Percentiles rank a stretch among this genome's conserved stretches.
Conservation (phyloP, 2,329 filamentous ascomycete species). For the Aspergillus glaucus region DNA sequence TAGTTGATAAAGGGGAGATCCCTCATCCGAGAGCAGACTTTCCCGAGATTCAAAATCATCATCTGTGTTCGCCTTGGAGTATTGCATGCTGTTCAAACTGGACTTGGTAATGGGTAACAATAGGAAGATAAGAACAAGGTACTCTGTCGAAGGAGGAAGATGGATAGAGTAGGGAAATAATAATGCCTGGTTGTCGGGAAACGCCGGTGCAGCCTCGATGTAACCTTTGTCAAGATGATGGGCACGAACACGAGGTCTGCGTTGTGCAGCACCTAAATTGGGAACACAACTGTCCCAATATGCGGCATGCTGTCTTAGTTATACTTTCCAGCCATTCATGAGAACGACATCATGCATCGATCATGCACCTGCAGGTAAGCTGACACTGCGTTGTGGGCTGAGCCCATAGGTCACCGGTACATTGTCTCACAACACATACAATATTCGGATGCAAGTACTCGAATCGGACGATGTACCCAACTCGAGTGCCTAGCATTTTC, state of each 20-base stretch:
- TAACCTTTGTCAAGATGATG: too few relatives aligned
- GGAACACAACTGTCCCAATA: too few relatives aligned
- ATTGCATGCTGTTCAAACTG: conserved; percentile 1
- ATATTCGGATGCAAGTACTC: background rate
- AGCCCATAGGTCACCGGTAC: background rate
- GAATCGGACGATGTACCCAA: too few relatives aligned
- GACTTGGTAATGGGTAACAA: background rate
- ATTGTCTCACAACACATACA: background rate
- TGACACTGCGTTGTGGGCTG: background rate
- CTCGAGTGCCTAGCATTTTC: too few relatives aligned
- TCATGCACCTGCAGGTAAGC: background rate
- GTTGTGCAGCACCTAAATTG: too few relatives aligned
- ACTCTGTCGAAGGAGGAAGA: background rate
- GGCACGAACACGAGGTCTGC: too few relatives aligned
- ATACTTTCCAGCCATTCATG: background rate
- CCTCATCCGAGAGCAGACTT: conserved; percentile 11
- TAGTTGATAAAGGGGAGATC: conserved; percentile 2
- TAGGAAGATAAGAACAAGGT: background rate
- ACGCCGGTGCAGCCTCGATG: background rate
- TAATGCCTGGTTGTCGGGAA: background rate
- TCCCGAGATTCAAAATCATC: conserved; percentile 7
- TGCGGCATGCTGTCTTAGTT: background rate
- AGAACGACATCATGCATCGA: background rate
- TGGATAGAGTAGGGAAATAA: background rate
- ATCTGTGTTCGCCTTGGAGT: background rate